phyloP scores from a whole-genome alignment of 768 basidiomycete genomes.

The Lyophyllum shimeji region DNA sequence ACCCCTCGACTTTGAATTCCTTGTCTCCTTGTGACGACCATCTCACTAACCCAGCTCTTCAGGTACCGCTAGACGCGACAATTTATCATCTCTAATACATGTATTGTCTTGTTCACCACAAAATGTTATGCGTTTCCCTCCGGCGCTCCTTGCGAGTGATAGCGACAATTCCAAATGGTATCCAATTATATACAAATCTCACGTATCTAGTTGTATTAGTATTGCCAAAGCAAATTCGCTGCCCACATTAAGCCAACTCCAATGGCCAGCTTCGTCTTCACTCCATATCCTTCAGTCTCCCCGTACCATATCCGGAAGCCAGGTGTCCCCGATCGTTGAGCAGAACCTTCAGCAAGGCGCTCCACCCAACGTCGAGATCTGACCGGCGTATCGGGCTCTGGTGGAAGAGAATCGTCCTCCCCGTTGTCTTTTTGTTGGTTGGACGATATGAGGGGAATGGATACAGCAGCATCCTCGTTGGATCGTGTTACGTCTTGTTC shows the following conservation, averaged over 20 bases:
- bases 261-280: slow-evolving; percentile 40
- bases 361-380: slow-evolving; percentile 51
- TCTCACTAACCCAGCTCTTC: not conserved
- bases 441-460: slow-evolving; percentile 21
- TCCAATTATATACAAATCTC: not conserved
- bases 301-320: slow-evolving; percentile 30
- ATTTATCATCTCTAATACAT: not conserved
- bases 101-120: too few relatives aligned
- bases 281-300: slow-evolving; percentile 33
- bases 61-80: not conserved
- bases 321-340: slow-evolving; percentile 22
- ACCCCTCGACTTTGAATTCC: slow-evolving; percentile 23
- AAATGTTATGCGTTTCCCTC: not conserved
- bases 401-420: slow-evolving; percentile 22
- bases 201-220: slow-evolving; percentile 11
- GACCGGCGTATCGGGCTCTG: slow-evolving; percentile 38
- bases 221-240: slow-evolving; percentile 60
- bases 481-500: slow-evolving; percentile 11
- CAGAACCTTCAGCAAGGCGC: slow-evolving; percentile 38
- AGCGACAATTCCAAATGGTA: not conserved
- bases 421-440: slow-evolving; percentile 15
- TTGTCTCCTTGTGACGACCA: not conserved
- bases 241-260: slow-evolving; percentile 58
- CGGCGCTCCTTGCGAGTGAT: not conserved
- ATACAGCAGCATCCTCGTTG: slow-evolving; percentile 16